These are phyloP conservation scores for Camelina neglecta DNA, from an alignment of 345 rosid species.

Conservation along the genomic window DNA sequence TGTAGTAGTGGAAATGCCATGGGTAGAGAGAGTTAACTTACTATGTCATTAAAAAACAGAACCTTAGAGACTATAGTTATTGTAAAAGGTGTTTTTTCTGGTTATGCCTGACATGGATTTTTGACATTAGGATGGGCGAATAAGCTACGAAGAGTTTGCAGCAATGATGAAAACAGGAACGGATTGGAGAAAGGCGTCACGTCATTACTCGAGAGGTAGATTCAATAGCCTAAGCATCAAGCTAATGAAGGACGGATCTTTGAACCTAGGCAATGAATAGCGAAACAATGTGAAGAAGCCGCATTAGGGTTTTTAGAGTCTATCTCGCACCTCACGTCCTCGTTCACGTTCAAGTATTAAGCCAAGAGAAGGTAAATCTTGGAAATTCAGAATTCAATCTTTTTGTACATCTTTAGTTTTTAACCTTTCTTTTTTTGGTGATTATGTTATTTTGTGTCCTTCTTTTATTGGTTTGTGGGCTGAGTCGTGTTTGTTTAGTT, in stretches of 20 bases:
- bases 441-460: constrained; percentile 28
- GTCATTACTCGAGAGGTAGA: constrained; percentile 99
- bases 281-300: constrained; percentile 30
- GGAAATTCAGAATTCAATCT: constrained; percentile 31
- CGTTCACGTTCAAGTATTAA: constrained; percentile 32
- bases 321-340: constrained; percentile 25
- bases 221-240: constrained; percentile 97
- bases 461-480: constrained; percentile 38
- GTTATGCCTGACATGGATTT: constrained; percentile 33
- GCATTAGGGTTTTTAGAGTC: constrained; percentile 30
- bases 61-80: constrained; percentile 19
- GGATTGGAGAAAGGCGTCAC: constrained; percentile 99
- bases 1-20: constrained; percentile 24
- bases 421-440: constrained; percentile 27
- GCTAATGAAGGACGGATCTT: constrained; percentile 96
- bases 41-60: neutral
- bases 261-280: constrained; percentile 79
- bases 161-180: constrained; percentile 99
- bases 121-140: constrained; percentile 79
- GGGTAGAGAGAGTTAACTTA: neutral
- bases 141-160: constrained; percentile 94
- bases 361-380: constrained; percentile 40
- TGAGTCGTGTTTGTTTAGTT: constrained; percentile 42
- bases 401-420: constrained; percentile 42
- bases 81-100: constrained; percentile 12